Conservation (phyloP, 306 rosid species). For the Rubus idaeus region DNA sequence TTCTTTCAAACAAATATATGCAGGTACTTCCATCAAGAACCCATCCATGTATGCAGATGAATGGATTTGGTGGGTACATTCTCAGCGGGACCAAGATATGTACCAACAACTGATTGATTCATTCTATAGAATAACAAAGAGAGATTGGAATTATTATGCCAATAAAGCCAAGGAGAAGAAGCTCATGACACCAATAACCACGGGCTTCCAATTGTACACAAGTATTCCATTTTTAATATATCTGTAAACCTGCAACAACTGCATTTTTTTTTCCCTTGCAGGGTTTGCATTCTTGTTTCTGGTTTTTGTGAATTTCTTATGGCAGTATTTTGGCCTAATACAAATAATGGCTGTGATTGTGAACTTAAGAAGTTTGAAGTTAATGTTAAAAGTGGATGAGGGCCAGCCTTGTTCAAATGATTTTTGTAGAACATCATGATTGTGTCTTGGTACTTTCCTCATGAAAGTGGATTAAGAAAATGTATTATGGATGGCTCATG, state of each 20-base stretch:
- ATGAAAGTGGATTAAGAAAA: constrained; percentile 19
- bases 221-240: background rate
- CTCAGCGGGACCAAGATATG: constrained; percentile 84
- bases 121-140: constrained; percentile 3
- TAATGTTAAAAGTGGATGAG: constrained; percentile 4
- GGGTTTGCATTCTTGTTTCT: constrained; percentile 15
- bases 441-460: constrained; percentile 41
- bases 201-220: background rate
- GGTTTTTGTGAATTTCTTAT: background rate
- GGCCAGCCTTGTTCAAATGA: constrained; percentile 32
- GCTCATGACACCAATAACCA: background rate
- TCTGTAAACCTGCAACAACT: constrained; percentile 20
- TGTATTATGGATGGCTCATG: background rate
- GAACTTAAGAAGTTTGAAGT: background rate
- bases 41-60: constrained; percentile 93
- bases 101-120: constrained; percentile 27
- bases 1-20: constrained; percentile 19
- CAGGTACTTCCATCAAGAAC: constrained; percentile 97
- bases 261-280: background rate
- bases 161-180: background rate
- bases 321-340: background rate
- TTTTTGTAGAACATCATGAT: constrained; percentile 35
- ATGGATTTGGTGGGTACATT: constrained; percentile 87
- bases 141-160: background rate
- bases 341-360: too few species aligned